A percentile compares a stretch with the other conserved stretches of the same genome.
Evolutionary conservation across 345 rosid genomes (phyloP).

Genomic region (Cochlearia excelsa): DNA sequence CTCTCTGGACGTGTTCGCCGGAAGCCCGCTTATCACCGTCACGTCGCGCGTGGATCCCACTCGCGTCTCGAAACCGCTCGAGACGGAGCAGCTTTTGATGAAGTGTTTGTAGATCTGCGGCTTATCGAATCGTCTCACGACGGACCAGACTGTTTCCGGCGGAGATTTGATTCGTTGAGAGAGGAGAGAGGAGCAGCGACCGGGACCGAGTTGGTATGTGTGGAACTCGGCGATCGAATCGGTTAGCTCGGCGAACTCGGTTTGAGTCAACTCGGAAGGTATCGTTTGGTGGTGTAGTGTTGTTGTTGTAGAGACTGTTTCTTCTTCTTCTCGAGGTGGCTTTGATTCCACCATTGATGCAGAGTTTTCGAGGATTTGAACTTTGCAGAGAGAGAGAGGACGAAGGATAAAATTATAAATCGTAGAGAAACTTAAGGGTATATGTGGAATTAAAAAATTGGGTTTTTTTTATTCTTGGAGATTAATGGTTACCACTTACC

Average conservation of each 20-base stretch:
- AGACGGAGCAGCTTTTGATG: conserved; percentile 59
- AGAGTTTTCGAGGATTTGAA: not conserved
- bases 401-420: not conserved
- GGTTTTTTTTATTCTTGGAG: not conserved
- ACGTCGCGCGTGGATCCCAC: conserved; percentile 71
- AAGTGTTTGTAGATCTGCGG: conserved; percentile 82
- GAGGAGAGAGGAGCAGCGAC: conserved; percentile 64
- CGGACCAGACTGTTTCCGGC: conserved; percentile 60
- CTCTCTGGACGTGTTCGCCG: conserved; percentile 76
- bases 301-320: conserved; percentile 8
- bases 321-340: conserved; percentile 1
- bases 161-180: conserved; percentile 54
- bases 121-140: conserved; percentile 57
- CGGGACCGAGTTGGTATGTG: conserved; percentile 48
- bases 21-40: conserved; percentile 64
- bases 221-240: conserved; percentile 54
- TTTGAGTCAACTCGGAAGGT: conserved; percentile 50
- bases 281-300: conserved; percentile 47
- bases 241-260: conserved; percentile 44
- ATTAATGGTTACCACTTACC: conserved; percentile 15
- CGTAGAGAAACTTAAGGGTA: conserved; percentile 7
- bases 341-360: conserved; percentile 21
- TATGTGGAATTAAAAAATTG: not conserved
- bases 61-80: conserved; percentile 40
- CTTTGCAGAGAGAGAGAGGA: too few relatives aligned